A percentile compares a stretch with the other conserved stretches of the same genome.
Conservation (phyloP, 495 filamentous ascomycete species). For the Podospora anserina region DNA sequence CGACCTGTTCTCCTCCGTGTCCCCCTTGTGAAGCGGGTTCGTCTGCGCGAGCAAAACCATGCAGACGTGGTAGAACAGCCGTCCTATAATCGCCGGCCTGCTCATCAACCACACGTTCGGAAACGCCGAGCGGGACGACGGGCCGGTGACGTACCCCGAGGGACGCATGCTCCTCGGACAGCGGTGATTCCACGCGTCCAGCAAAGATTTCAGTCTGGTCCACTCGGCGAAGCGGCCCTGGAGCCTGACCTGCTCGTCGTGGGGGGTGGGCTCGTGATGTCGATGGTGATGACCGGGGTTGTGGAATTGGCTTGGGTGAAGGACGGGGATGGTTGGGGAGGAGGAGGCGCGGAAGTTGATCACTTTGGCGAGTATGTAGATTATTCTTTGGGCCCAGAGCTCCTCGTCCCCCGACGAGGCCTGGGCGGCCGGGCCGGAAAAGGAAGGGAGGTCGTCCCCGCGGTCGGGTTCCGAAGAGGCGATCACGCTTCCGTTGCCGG, state of each 20-base stretch:
- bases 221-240: conserved; percentile 72
- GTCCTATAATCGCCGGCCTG: conserved; percentile 71
- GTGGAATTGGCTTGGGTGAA: conserved; percentile 32
- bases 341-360: conserved; percentile 69
- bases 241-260: conserved; percentile 59
- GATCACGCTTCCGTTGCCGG: conserved; percentile 18
- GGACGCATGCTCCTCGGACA: conserved; percentile 85
- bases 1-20: conserved; percentile 64
- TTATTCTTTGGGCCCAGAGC: conserved; percentile 84
- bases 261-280: conserved; percentile 47
- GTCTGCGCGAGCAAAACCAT: conserved; percentile 76
- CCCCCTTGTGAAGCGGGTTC: conserved; percentile 56
- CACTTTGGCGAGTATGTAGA: conserved; percentile 88
- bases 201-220: conserved; percentile 67
- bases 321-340: conserved; percentile 45
- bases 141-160: conserved; percentile 70
- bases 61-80: conserved; percentile 88
- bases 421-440: conserved; percentile 66
- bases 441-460: conserved; percentile 66
- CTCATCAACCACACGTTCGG: conserved; percentile 90
- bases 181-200: conserved; percentile 73
- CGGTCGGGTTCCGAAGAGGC: conserved; percentile 60
- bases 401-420: conserved; percentile 70
- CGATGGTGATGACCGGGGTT: neutral
- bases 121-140: conserved; percentile 66